Conservation (phyloP, 2,329 filamentous ascomycete species). For the Epichloe festucae region DNA sequence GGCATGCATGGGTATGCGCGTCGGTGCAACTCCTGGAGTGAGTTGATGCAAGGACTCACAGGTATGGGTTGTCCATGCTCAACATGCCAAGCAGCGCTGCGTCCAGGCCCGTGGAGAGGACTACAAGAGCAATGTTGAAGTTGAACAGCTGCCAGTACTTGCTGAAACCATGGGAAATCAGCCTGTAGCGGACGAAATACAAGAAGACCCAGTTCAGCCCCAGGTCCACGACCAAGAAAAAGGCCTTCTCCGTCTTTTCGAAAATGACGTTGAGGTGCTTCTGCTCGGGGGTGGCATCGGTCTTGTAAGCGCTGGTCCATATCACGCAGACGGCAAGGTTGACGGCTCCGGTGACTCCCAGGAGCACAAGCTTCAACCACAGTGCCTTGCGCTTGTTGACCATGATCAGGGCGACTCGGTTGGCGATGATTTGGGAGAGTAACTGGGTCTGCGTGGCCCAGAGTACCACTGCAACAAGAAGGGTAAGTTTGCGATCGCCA, state of each 20-base stretch:
- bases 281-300: constrained; percentile 1
- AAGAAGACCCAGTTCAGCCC: constrained; percentile 38
- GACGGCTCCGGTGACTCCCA: constrained; percentile 20
- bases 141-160: constrained; percentile 37
- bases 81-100: constrained; percentile 14
- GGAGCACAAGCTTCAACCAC: constrained; percentile 23
- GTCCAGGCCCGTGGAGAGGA: constrained; percentile 36
- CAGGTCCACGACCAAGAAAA: constrained; percentile 36
- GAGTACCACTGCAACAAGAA: constrained; percentile 2
- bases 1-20: too few species aligned
- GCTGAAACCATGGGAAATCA: constrained; percentile 32
- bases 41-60: not conserved
- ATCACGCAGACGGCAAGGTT: constrained; percentile 28
- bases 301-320: constrained; percentile 25
- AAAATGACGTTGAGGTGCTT: constrained; percentile 10
- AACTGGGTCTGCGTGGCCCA: constrained; percentile 23
- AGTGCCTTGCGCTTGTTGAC: constrained; percentile 20
- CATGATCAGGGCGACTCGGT: constrained; percentile 29
- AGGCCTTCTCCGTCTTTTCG: constrained; percentile 24
- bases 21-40: too few species aligned
- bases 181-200: constrained; percentile 28
- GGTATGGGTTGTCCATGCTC: constrained; percentile 8
- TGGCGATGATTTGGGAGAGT: constrained; percentile 31
- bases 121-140: constrained; percentile 35
- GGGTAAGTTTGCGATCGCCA: not conserved